These are phyloP conservation scores for Plasmopara viticola DNA, from an alignment of 352 stramenopile genomes.

Conservation along the genomic window DNA sequence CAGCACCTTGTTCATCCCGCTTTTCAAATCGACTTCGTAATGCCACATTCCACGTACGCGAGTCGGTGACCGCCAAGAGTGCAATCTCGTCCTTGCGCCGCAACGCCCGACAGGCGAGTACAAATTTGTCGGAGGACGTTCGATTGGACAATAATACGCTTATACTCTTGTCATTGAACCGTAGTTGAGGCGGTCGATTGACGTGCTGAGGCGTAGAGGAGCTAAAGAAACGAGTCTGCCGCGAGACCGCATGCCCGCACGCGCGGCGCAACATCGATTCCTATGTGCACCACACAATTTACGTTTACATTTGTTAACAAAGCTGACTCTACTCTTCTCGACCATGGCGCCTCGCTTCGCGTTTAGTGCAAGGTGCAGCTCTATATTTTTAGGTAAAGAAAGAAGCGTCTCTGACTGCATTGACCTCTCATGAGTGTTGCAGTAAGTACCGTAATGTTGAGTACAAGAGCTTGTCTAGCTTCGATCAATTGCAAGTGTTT, in stretches of 20 bases:
- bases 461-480: conserved; percentile 43
- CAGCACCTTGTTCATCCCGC: conserved; percentile 39
- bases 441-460: conserved; percentile 83
- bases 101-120: conserved; percentile 31
- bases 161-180: conserved; percentile 28
- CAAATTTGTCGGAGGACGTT: conserved; percentile 27
- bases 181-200: conserved; percentile 12
- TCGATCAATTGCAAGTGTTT: conserved; percentile 62
- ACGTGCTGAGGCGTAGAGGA: conserved; percentile 5
- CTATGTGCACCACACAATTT: background rate
- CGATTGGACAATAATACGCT: conserved; percentile 29
- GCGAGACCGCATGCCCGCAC: conserved; percentile 8
- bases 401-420: background rate
- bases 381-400: background rate
- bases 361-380: conserved; percentile 37
- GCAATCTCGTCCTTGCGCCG: conserved; percentile 31
- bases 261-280: conserved; percentile 20
- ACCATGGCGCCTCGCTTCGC: conserved; percentile 44
- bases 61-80: conserved; percentile 43
- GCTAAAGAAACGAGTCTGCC: conserved; percentile 1
- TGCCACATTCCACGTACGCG: conserved; percentile 50
- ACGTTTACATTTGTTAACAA: background rate
- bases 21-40: conserved; percentile 45
- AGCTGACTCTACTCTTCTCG: conserved; percentile 6
- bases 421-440: background rate